Conservation (phyloP, 78 protist genomes). For the Dictyostelium purpureum region DNA sequence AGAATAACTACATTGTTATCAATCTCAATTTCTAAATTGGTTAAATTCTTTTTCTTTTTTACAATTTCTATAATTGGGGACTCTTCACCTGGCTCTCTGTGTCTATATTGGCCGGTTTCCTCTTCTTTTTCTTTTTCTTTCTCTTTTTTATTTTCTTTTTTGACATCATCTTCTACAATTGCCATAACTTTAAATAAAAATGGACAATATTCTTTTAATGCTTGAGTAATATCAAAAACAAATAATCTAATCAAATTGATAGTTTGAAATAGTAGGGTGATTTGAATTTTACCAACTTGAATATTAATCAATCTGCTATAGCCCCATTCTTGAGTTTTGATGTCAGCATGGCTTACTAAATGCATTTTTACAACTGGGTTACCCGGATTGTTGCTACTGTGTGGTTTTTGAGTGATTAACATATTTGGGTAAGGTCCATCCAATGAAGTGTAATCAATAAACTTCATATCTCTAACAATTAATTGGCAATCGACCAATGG, state of each 20-base stretch:
- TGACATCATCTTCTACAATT: not conserved
- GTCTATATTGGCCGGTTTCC: not conserved
- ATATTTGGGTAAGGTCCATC: constrained; percentile 37
- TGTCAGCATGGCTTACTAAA: constrained; percentile 26
- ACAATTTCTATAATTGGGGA: not conserved
- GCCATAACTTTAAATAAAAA: constrained; percentile 24
- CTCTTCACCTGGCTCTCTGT: not conserved
- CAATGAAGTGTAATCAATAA: constrained; percentile 1
- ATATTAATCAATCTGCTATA: constrained; percentile 8
- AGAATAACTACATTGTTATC: constrained; percentile 5
- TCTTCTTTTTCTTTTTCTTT: not conserved
- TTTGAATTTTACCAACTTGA: constrained; percentile 31
- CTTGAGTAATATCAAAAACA: not conserved
- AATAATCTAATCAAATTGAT: constrained; percentile 19
- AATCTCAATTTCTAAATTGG: constrained; percentile 41
- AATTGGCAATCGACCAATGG: constrained; percentile 33
- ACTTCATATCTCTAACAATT: constrained; percentile 47
- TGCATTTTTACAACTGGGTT: constrained; percentile 57
- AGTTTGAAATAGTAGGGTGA: constrained; percentile 33
- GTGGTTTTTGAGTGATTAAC: constrained; percentile 3
- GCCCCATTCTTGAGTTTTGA: constrained; percentile 56
- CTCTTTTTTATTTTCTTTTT: not conserved
- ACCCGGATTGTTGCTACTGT: not conserved
- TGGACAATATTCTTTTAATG: constrained; percentile 26
- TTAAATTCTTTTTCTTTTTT: constrained; percentile 3